phyloP scores from a whole-genome alignment of 2,329 filamentous ascomycete genomes.

The Colletotrichum sp. region DNA sequence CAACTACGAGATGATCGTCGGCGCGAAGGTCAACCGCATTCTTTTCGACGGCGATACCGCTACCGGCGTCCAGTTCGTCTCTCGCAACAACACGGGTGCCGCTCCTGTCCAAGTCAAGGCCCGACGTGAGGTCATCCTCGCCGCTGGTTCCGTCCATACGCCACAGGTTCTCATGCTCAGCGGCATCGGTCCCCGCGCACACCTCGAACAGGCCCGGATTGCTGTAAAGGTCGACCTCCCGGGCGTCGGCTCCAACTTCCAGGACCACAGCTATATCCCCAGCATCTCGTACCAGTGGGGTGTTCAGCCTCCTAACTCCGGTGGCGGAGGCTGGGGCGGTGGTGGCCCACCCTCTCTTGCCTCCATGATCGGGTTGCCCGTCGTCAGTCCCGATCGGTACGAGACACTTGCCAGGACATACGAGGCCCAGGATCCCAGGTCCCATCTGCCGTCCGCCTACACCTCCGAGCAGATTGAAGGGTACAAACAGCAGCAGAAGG shows the following conservation, averaged over 20 bases:
- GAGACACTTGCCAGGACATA: conserved; percentile 21
- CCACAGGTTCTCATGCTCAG: conserved; percentile 49
- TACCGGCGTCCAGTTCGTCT: conserved; percentile 32
- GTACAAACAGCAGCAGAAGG: conserved; percentile 46
- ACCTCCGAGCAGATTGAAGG: conserved; percentile 26
- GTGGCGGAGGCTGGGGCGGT: not conserved
- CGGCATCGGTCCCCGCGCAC: conserved; percentile 43
- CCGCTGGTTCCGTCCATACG: conserved; percentile 39
- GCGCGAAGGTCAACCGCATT: conserved; percentile 26
- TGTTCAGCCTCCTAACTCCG: not conserved
- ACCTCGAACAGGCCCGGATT: conserved; percentile 40
- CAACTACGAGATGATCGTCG: conserved; percentile 30
- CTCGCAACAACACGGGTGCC: conserved; percentile 20
- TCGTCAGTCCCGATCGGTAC: conserved; percentile 25
- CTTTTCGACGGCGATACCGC: conserved; percentile 27
- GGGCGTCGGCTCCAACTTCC: conserved; percentile 48
- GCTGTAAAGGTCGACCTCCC: conserved; percentile 43
- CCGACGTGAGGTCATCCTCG: conserved; percentile 40
- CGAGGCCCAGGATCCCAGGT: conserved; percentile 22
- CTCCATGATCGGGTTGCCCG: conserved; percentile 27
- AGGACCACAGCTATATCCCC: conserved; percentile 38
- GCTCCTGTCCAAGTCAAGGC: conserved; percentile 28
- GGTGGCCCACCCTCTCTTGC: conserved; percentile 24
- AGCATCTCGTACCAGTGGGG: conserved; percentile 24
- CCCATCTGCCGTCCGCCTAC: conserved; percentile 25